Evolutionary conservation across 345 rosid species (phyloP), one percentile per base, ranked within the genome.

Genomic region (Eucalyptus regnans): DNA sequence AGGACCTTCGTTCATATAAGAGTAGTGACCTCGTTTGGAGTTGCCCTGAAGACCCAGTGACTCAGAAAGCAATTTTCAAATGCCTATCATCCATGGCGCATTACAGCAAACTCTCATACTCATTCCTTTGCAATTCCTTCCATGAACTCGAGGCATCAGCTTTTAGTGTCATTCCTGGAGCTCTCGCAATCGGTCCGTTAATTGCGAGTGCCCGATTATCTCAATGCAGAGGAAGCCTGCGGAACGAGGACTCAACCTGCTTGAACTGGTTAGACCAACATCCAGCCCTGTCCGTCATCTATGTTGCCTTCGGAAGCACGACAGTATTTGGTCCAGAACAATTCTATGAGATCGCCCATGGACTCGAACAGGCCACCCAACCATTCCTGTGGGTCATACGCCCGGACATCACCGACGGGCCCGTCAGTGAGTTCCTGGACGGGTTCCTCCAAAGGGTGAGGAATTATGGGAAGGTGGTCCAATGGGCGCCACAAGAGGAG

Each of bases 281-380:
- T 50, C 88, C 91, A 25, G 27, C 88, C 4, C 81, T 89, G 4
- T 92, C 96, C 0, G 94, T 94, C 37, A 88, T 94, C 15, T 95
- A 95, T 86, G 91, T 92, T 71, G 93, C 97, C 20, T 94, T 95
- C 31, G 94, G 96, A 7, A 94, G 94, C 89, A 2, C 89, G 4
- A 80, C 79, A 5, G 33, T 86, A 41, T 41, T 91, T 27, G 88
- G 87, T 43, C 90, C 89, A 37, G 50, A 89, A 17, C 94, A 94
- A 81, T 89, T 95, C 1, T 81, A 91, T 1, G 95, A 94, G 87
- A 86, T 95, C 5, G 94, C 94, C 16, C 54, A 86, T 1, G 93
- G 93, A 6, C 93, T 94, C 25, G 94, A 92, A 88, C 80, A 90
- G 5, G 7, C 79, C 9, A 88, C 87, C 29, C 50, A 29, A 11